These are phyloP conservation scores for Clitoria ternatea DNA, from an alignment of 306 rosid genomes.

Conservation along the genomic window DNA sequence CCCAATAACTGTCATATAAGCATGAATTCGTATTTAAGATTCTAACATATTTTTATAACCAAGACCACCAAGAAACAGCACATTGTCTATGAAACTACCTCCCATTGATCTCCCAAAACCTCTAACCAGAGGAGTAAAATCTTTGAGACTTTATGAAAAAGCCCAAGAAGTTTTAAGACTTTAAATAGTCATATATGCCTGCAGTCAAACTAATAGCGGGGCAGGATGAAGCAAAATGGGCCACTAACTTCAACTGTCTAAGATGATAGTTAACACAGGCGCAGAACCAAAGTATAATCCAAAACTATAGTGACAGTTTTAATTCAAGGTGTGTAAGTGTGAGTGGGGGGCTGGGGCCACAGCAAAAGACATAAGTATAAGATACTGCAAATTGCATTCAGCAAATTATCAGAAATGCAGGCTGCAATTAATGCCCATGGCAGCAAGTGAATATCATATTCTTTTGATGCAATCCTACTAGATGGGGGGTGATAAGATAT, in stretches of 20 bases:
- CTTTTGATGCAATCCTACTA: slow-evolving; percentile 87
- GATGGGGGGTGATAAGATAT: slow-evolving; percentile 43
- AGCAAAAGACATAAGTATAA: slow-evolving; percentile 29
- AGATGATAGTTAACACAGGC: neutral
- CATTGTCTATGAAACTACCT: neutral
- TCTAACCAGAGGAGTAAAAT: neutral
- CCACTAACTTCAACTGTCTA: neutral
- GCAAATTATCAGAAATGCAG: slow-evolving; percentile 68
- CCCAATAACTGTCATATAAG: neutral
- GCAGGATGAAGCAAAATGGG: slow-evolving; percentile 13
- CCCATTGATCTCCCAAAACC: neutral
- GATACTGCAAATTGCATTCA: slow-evolving; percentile 52
- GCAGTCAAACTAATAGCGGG: neutral
- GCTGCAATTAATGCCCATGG: slow-evolving; percentile 98
- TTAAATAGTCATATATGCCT: neutral
- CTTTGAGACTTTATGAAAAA: neutral
- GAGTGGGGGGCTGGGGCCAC: neutral
- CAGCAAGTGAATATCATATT: slow-evolving; percentile 92
- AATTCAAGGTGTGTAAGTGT: neutral
- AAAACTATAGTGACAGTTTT: neutral
- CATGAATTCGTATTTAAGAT: neutral
- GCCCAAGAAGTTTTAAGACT: neutral
- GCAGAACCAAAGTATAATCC: slow-evolving; percentile 19
- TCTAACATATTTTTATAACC: neutral
- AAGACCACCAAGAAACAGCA: neutral